A percentile compares a stretch with the other conserved stretches of the same genome.
These are phyloP conservation scores for Saksenaea vasiformis DNA, from an alignment of 371 early-diverging fungal genomes.

Conservation along the genomic window DNA sequence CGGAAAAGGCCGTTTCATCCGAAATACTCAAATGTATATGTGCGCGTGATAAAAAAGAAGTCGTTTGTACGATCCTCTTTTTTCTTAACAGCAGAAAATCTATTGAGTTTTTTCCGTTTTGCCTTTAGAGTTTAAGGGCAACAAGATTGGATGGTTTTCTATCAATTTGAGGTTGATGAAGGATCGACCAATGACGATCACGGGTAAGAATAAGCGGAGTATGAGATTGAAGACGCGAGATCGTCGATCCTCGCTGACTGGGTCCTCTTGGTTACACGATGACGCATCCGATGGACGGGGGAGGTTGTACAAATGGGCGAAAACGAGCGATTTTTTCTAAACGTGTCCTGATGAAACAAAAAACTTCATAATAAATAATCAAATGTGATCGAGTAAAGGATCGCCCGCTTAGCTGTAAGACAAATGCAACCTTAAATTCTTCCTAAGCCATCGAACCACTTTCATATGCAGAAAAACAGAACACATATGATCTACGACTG, in stretches of 20 bases:
- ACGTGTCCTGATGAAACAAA: constrained; percentile 3
- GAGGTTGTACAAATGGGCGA: background rate
- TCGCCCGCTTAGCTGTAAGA: background rate
- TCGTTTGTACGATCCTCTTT: background rate
- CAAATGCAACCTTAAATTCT: constrained; percentile 4
- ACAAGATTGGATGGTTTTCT: constrained; percentile 1
- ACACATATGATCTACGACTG: constrained; percentile 2
- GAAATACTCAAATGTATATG: too few relatives aligned
- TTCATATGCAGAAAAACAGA: background rate
- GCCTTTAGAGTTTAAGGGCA: background rate
- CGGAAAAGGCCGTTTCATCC: too few relatives aligned
- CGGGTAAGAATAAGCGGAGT: constrained; percentile 1
- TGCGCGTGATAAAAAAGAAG: too few relatives aligned
- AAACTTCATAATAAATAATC: background rate
- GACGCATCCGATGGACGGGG: constrained; percentile 1
- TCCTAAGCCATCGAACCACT: background rate
- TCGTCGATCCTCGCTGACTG: constrained; percentile 4
- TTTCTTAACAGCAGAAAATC: background rate
- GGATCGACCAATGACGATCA: constrained; percentile 6
- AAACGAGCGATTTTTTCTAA: constrained; percentile 7
- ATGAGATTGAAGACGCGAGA: background rate
- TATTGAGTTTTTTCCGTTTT: background rate
- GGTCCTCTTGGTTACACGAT: background rate
- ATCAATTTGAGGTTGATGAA: constrained; percentile 6
- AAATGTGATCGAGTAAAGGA: background rate